Evolutionary conservation across 495 filamentous ascomycete species (phyloP).

Genomic region (Lasiosphaeris hirsuta): DNA sequence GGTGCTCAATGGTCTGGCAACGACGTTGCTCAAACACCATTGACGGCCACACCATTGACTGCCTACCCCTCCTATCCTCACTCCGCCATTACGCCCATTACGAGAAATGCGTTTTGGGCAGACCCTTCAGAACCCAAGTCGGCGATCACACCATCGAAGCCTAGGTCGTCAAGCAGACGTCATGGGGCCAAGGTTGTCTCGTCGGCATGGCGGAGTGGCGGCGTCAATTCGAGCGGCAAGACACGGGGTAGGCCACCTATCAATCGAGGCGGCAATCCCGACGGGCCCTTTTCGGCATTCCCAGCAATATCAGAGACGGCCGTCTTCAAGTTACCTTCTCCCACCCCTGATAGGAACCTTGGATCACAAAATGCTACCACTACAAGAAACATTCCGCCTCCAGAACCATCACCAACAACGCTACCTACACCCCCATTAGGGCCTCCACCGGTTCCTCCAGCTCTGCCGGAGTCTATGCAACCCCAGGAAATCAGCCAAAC

Average conservation of each 20-base stretch:
- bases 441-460: conserved; percentile 14
- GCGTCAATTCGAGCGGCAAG: conserved; percentile 65
- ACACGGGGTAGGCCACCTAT: conserved; percentile 81
- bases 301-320: conserved; percentile 60
- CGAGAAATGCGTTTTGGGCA: conserved; percentile 26
- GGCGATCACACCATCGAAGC: conserved; percentile 68
- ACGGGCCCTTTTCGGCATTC: conserved; percentile 85
- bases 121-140: conserved; percentile 55
- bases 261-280: conserved; percentile 57
- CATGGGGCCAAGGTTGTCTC: conserved; percentile 89
- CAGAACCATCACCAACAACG: conserved; percentile 3
- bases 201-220: conserved; percentile 83
- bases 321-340: conserved; percentile 33
- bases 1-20: conserved; percentile 18
- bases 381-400: conserved; percentile 11
- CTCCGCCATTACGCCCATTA: conserved; percentile 32
- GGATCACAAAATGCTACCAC: conserved; percentile 29
- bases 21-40: conserved; percentile 51
- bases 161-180: conserved; percentile 71
- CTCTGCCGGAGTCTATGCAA: conserved; percentile 10
- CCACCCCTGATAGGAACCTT: conserved; percentile 27
- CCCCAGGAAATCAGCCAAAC: conserved; percentile 24
- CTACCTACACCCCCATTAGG: conserved; percentile 10
- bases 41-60: conserved; percentile 23
- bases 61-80: conserved; percentile 13